Conservation (phyloP, 2,329 filamentous ascomycete genomes). For the Neonectria ditissima region DNA sequence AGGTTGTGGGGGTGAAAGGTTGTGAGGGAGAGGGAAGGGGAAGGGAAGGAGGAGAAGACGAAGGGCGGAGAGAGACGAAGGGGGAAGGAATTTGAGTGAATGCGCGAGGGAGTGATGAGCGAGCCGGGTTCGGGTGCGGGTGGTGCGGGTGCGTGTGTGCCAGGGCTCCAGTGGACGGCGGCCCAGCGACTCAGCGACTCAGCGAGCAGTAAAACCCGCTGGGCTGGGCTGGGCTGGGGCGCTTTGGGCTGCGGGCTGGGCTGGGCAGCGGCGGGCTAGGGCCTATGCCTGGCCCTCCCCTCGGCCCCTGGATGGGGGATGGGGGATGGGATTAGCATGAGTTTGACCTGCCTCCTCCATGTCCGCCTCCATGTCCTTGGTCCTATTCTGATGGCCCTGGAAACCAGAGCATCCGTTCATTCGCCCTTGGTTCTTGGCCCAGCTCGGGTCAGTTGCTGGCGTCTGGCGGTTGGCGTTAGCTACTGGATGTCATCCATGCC, state of each 20-base stretch:
- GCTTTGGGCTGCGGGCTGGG: constrained; percentile 8
- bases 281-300: neutral
- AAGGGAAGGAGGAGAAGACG: constrained; percentile 34
- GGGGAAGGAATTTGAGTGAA: constrained; percentile 41
- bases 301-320: neutral
- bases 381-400: too few relatives aligned
- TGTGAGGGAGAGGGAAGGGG: constrained; percentile 31
- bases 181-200: neutral
- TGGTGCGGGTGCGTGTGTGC: constrained; percentile 5
- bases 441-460: too few relatives aligned
- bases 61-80: constrained; percentile 35
- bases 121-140: constrained; percentile 16
- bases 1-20: constrained; percentile 34
- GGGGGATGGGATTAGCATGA: too few relatives aligned
- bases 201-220: constrained; percentile 1
- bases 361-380: too few relatives aligned
- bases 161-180: constrained; percentile 4
- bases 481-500: neutral
- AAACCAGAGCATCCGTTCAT: neutral
- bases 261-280: neutral
- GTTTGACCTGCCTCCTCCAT: too few relatives aligned
- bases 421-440: neutral
- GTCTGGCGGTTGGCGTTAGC: neutral
- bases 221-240: constrained; percentile 6
- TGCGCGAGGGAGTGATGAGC: constrained; percentile 5